phyloP scores from a whole-genome alignment of 371 early-diverging fungal species.

The Smittium mucronatum region DNA sequence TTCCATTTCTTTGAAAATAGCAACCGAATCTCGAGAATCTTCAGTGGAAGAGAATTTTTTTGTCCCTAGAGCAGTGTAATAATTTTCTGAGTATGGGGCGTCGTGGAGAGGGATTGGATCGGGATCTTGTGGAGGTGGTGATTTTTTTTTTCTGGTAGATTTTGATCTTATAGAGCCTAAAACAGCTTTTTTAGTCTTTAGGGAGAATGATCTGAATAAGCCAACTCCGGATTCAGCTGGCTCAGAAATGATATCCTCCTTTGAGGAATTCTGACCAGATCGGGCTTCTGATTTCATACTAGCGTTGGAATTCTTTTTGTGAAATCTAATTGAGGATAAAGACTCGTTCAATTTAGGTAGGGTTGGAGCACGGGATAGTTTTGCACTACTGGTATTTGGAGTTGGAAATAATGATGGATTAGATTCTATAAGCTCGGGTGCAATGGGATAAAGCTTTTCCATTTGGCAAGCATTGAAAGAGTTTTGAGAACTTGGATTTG shows the following conservation, averaged over 20 bases:
- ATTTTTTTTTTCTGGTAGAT: not conserved
- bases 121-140: not conserved
- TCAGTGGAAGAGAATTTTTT: not conserved
- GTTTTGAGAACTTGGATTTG: not conserved
- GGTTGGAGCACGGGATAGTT: not conserved
- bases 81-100: not conserved
- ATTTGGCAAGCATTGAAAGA: not conserved
- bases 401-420: not conserved
- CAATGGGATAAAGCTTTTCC: not conserved
- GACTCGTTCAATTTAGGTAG: not conserved
- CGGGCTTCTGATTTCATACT: not conserved
- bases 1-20: not conserved
- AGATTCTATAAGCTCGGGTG: not conserved
- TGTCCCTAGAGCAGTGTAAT: not conserved
- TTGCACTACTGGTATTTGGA: not conserved
- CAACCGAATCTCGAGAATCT: not conserved
- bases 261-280: not conserved
- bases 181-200: not conserved
- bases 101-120: not conserved
- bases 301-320: not conserved
- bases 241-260: not conserved
- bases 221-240: not conserved
- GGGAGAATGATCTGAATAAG: not conserved
- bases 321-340: not conserved
- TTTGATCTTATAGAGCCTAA: not conserved